Percentiles rank a stretch among this genome's conserved stretches.
phyloP scores from a whole-genome alignment of 2,329 filamentous ascomycete species.

The Colletotrichum orchidophilum region DNA sequence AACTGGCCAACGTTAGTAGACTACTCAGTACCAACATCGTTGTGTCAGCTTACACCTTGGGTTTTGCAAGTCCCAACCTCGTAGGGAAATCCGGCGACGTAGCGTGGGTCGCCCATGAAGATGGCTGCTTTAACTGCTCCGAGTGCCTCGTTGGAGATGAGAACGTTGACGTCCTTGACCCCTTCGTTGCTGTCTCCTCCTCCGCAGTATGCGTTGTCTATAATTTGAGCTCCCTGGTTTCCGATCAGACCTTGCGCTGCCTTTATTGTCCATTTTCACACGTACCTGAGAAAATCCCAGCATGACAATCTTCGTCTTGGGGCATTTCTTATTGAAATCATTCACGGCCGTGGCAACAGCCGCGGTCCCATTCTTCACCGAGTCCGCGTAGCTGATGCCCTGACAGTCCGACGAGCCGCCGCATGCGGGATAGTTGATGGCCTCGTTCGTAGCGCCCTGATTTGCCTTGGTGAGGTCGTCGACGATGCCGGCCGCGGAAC shows the following conservation, averaged over 20 bases:
- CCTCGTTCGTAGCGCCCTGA: slow-evolving; percentile 61
- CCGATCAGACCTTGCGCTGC: not conserved
- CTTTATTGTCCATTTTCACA: not conserved
- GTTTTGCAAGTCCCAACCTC: slow-evolving; percentile 68
- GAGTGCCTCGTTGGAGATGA: slow-evolving; percentile 57
- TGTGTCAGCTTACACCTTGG: slow-evolving; percentile 58
- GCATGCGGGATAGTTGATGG: slow-evolving; percentile 69
- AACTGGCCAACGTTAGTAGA: slow-evolving; percentile 51
- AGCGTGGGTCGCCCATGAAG: slow-evolving; percentile 72
- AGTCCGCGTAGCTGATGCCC: slow-evolving; percentile 67
- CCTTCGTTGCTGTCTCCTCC: slow-evolving; percentile 60
- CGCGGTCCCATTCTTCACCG: slow-evolving; percentile 64
- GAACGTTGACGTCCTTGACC: slow-evolving; percentile 52
- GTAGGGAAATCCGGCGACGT: slow-evolving; percentile 63
- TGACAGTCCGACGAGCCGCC: slow-evolving; percentile 69
- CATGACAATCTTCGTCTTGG: slow-evolving; percentile 65
- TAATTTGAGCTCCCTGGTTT: slow-evolving; percentile 67
- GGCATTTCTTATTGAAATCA: slow-evolving; percentile 64
- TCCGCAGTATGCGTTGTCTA: slow-evolving; percentile 72
- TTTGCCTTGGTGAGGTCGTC: slow-evolving; percentile 58
- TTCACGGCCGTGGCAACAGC: slow-evolving; percentile 70
- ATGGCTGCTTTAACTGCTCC: slow-evolving; percentile 70
- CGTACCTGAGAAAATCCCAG: slow-evolving; percentile 70
- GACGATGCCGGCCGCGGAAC: slow-evolving; percentile 59
- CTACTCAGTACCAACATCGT: no score